Evolutionary conservation across 169 alveolate species (phyloP).

Genomic region (Plasmodium yoelii): DNA sequence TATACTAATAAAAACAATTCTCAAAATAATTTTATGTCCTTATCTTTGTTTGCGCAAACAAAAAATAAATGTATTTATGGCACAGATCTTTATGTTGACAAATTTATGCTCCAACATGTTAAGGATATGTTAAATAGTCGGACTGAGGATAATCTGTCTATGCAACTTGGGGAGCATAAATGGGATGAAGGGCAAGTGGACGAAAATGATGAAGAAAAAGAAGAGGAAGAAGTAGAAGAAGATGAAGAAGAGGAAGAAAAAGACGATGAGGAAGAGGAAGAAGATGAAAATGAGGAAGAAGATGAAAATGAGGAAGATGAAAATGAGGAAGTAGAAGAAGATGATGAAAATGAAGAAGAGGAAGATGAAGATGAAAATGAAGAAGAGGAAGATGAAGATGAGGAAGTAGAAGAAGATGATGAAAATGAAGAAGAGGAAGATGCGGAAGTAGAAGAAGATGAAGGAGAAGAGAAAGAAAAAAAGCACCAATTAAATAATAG

Average conservation of each 20-base stretch:
- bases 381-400: background rate
- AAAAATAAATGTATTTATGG: slow-evolving; percentile 50
- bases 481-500: no score
- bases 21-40: slow-evolving; percentile 47
- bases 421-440: background rate
- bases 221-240: background rate
- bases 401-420: background rate
- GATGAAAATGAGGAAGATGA: background rate
- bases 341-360: slow-evolving; percentile 1
- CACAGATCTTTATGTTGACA: slow-evolving; percentile 52
- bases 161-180: background rate
- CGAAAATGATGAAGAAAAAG: background rate
- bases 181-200: background rate
- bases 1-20: slow-evolving; percentile 2
- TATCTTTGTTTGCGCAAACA: slow-evolving; percentile 75
- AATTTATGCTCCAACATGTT: slow-evolving; percentile 13
- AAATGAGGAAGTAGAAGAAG: slow-evolving; percentile 11
- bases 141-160: background rate
- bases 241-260: background rate
- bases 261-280: slow-evolving; percentile 8
- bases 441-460: background rate
- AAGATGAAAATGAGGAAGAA: background rate
- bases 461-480: no score
- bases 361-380: slow-evolving; percentile 6
- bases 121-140: background rate